These are phyloP conservation scores for Tinospora cordifolia DNA, from an alignment of 164 flowering plant species.

Conservation along the genomic window DNA sequence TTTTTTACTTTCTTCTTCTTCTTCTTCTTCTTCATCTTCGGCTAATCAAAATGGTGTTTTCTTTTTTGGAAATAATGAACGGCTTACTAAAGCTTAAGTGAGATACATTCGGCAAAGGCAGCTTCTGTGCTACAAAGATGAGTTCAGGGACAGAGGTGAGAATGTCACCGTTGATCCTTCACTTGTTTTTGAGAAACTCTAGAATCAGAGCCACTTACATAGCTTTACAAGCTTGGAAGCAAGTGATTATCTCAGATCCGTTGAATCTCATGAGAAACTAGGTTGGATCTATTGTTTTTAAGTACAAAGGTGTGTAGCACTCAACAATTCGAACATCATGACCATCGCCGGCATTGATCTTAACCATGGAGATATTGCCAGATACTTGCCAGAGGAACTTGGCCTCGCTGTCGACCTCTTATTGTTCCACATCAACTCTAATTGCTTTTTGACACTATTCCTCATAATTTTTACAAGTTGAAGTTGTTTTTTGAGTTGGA, in stretches of 20 bases:
- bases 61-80: too few species aligned
- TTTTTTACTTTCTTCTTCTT: constrained; percentile 8
- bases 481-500: constrained; percentile 53
- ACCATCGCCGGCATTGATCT: constrained; percentile 92
- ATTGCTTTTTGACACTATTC: constrained; percentile 55
- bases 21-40: too few species aligned
- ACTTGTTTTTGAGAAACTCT: constrained; percentile 51
- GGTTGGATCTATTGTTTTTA: constrained; percentile 75
- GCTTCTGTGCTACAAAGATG: constrained; percentile 70
- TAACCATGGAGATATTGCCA: constrained; percentile 66
- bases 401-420: constrained; percentile 50
- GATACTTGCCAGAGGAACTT: constrained; percentile 53
- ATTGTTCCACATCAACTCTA: too few species aligned
- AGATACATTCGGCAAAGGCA: too few species aligned
- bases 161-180: constrained; percentile 53
- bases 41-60: too few species aligned
- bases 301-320: constrained; percentile 61
- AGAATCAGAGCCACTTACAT: constrained; percentile 60
- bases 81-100: too few species aligned
- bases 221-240: constrained; percentile 86
- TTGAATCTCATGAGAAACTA: constrained; percentile 52
- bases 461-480: constrained; percentile 31
- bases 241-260: constrained; percentile 82
- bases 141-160: constrained; percentile 63
- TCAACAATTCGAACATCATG: constrained; percentile 23